Conservation (phyloP, 2,329 filamentous ascomycete genomes). For the Bipolaris cookei region DNA sequence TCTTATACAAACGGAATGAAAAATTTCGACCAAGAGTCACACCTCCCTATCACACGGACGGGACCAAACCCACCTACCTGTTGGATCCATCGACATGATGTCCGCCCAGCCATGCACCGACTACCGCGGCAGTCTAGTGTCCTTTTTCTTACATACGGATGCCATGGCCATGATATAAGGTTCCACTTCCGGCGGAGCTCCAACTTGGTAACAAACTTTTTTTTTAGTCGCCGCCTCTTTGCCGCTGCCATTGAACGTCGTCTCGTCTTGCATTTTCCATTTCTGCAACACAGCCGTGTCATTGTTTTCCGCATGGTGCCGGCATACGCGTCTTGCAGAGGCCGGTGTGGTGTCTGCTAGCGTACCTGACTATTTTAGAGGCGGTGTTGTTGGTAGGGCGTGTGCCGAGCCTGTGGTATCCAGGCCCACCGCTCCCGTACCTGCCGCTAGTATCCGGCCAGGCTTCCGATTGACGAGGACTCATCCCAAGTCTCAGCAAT, state of each 20-base stretch:
- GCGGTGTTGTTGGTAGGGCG: slow-evolving; percentile 23
- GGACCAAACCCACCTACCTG: slow-evolving; percentile 15
- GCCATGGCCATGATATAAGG: slow-evolving; percentile 24
- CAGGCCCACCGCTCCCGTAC: slow-evolving; percentile 5
- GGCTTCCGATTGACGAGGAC: slow-evolving; percentile 21
- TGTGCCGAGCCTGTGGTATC: slow-evolving; percentile 32
- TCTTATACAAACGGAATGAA: slow-evolving; percentile 26
- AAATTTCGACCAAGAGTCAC: slow-evolving; percentile 35
- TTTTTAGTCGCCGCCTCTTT: not conserved
- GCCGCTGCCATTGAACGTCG: not conserved
- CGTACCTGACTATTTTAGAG: slow-evolving; percentile 12
- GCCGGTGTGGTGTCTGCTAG: slow-evolving; percentile 17
- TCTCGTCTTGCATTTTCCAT: not conserved
- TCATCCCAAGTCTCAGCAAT: not conserved
- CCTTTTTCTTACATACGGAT: slow-evolving; percentile 13
- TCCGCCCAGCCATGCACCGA: slow-evolving; percentile 18
- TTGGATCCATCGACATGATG: slow-evolving; percentile 16
- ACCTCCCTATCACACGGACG: slow-evolving; percentile 35
- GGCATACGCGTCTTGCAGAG: slow-evolving; percentile 12
- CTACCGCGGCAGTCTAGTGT: slow-evolving; percentile 18
- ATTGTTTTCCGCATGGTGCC: slow-evolving; percentile 6
- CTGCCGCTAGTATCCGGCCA: slow-evolving; percentile 35
- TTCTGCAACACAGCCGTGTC: slow-evolving; percentile 3
- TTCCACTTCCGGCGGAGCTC: slow-evolving; percentile 11
- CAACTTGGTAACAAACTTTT: not conserved